Evolutionary conservation across 306 rosid species (phyloP).

Genomic region (Cajanus cajan): DNA sequence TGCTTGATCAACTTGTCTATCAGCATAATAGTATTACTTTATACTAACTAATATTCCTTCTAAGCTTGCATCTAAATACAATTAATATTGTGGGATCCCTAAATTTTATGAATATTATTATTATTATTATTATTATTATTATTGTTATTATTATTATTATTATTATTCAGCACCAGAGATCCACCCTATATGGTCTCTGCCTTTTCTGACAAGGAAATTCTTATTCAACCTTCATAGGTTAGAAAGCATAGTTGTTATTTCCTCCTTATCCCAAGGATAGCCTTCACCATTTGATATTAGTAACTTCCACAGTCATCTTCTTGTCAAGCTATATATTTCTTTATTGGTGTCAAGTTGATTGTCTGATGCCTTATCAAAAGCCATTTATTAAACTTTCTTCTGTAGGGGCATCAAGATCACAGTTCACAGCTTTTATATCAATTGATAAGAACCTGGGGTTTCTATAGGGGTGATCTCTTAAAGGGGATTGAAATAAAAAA

Average conservation of each 20-base stretch:
- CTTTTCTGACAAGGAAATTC: neutral
- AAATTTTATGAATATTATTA: neutral
- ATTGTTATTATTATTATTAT: neutral
- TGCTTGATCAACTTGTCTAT: neutral
- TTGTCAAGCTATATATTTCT: neutral
- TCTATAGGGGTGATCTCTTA: neutral
- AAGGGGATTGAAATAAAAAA: neutral
- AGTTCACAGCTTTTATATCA: neutral
- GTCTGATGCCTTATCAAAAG: neutral
- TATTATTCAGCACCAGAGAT: neutral
- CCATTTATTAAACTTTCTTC: neutral
- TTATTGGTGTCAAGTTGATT: neutral
- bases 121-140: no score
- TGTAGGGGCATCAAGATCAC: neutral
- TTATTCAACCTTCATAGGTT: neutral
- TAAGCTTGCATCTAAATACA: neutral
- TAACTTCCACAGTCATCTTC: slow-evolving; percentile 1
- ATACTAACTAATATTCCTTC: neutral
- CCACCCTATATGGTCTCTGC: neutral
- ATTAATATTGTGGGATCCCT: neutral
- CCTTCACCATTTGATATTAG: neutral
- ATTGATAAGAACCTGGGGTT: neutral
- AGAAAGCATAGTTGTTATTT: neutral
- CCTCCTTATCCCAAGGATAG: neutral
- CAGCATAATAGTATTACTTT: neutral